phyloP scores from a whole-genome alignment of 2,329 filamentous ascomycete genomes.

The Endoconidiophora laricicola region DNA sequence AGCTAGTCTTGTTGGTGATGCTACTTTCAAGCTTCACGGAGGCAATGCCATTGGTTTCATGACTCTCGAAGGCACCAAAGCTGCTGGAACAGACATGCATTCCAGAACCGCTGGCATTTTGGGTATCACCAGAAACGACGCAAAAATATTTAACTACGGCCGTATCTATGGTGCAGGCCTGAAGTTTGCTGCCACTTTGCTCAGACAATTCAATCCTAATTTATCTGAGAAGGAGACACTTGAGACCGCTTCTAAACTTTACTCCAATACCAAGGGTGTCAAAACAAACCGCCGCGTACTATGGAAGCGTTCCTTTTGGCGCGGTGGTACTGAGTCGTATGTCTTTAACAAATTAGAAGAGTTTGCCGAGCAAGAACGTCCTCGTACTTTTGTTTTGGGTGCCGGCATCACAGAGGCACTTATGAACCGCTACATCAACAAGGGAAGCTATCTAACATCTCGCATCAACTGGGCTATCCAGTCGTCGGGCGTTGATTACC shows the following conservation, averaged over 20 bases:
- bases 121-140: conserved; percentile 85
- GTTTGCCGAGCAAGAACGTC: conserved; percentile 86
- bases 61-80: conserved; percentile 92
- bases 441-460: conserved; percentile 83
- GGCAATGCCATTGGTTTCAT: conserved; percentile 98
- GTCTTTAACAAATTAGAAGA: conserved; percentile 98
- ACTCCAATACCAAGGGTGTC: conserved; percentile 75
- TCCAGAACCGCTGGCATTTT: conserved; percentile 84
- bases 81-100: conserved; percentile 83
- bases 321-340: conserved; percentile 89
- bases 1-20: conserved; percentile 83
- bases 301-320: conserved; percentile 70
- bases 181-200: conserved; percentile 76
- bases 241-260: conserved; percentile 61
- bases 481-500: conserved; percentile 89
- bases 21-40: conserved; percentile 85
- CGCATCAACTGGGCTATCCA: conserved; percentile 99
- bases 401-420: conserved; percentile 93
- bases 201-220: conserved; percentile 82
- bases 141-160: conserved; percentile 97
- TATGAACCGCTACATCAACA: conserved; percentile 73
- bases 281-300: conserved; percentile 63
- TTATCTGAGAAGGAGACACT: conserved; percentile 66
- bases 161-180: conserved; percentile 96
- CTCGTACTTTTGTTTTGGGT: conserved; percentile 78